These are phyloP conservation scores for Marvania coccoides DNA, from an alignment of 139 green algal genomes.

Conservation along the genomic window DNA sequence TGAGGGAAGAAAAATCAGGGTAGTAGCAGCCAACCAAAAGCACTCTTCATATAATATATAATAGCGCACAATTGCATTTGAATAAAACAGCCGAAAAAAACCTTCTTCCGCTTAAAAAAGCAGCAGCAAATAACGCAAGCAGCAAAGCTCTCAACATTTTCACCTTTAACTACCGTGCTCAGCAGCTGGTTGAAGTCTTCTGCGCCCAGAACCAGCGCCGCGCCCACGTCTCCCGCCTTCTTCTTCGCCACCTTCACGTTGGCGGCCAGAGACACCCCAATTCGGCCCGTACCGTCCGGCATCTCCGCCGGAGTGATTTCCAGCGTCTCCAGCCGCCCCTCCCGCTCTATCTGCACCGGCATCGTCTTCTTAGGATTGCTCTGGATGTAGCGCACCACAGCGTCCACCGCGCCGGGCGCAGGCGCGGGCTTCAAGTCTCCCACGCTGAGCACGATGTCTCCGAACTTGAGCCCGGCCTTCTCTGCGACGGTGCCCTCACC, in stretches of 20 bases:
- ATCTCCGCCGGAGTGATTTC: slow-evolving; percentile 20
- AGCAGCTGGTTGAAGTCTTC: slow-evolving; percentile 4
- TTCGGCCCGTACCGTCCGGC: slow-evolving; percentile 61
- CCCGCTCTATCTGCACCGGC: slow-evolving; percentile 15
- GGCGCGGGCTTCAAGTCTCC: slow-evolving; percentile 35
- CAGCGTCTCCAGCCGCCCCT: slow-evolving; percentile 21
- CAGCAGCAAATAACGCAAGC: neutral
- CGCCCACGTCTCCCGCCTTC: neutral
- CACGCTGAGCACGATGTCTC: slow-evolving; percentile 73
- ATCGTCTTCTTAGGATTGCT: slow-evolving; percentile 29
- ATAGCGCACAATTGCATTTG: too few species aligned
- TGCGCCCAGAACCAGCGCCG: neutral
- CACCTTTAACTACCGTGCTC: neutral
- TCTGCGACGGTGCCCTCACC: slow-evolving; percentile 38
- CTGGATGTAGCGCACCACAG: slow-evolving; percentile 60
- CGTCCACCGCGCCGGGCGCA: slow-evolving; percentile 15
- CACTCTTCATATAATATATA: too few species aligned
- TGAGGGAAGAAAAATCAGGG: too few species aligned
- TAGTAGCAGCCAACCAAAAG: too few species aligned
- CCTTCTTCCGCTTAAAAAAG: too few species aligned
- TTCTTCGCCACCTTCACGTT: slow-evolving; percentile 38
- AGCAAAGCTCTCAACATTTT: neutral
- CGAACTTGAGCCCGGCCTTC: slow-evolving; percentile 50
- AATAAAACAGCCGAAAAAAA: too few species aligned
- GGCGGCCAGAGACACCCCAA: slow-evolving; percentile 79